Evolutionary conservation across 2,329 filamentous ascomycete genomes (phyloP), one percentile per base, ranked within the genome.

Genomic region (Chaetomium olivaceum): DNA sequence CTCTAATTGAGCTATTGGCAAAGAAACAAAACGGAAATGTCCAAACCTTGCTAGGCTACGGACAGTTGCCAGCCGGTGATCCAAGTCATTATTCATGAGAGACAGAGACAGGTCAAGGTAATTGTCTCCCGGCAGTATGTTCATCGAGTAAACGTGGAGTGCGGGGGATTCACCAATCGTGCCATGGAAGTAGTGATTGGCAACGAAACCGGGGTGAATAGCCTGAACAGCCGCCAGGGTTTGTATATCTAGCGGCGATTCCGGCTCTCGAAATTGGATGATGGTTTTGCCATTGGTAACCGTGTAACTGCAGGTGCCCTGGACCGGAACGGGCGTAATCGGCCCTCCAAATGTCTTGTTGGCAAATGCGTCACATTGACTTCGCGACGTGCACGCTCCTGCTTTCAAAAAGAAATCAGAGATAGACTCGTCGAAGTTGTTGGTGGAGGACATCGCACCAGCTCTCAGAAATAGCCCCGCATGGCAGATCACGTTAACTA

Each of bases 201-300:
- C 54, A 21, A 64, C 50, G 48, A 64, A 23, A 23, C 29, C 56
- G 8, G 54, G 54, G 33, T 60, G 56, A n/a, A 55, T 27, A 25
- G 51, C 23, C n/a, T 50, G 58, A 31, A 25, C 57, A 11, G 58
- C 21, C 21, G 36, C 43, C 19, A 61, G 29, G 14, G 25, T 56
- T 36, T 21, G 6, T 7, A 50, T 23, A 50, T 64, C 36, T 48
- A 56, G 48, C 62, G 43, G 46, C 6, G 62, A 29, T 9, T 48
- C 39, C n/a, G 27, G 56, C 14, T 60, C 62, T n/a, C 62, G 57
- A 33, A 64, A 64, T 21, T 64, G 56, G 57, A 64, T 23, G 50
- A 64, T 58, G 31, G 12, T 51, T 16, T 23, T 58, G 21, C 25
- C 54, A 19, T 25, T 39, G 3, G 54, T 43, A 16, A 61, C 57